These are phyloP conservation scores for Ophiostoma montium DNA, from an alignment of 2,329 filamentous ascomycete genomes.

Conservation along the genomic window DNA sequence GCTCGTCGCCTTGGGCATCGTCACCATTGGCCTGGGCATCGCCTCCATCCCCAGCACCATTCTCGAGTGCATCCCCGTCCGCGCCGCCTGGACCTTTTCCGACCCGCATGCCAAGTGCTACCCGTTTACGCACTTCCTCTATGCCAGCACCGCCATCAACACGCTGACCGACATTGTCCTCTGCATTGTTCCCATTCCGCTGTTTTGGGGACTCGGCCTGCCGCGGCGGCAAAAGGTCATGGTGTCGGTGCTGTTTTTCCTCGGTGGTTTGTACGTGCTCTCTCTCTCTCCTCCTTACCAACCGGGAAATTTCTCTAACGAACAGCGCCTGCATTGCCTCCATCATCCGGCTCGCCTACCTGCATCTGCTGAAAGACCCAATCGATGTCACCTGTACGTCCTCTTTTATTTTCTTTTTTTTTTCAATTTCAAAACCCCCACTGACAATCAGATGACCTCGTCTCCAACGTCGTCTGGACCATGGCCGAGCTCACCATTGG, in stretches of 20 bases:
- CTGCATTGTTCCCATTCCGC: constrained; percentile 18
- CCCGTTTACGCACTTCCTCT: constrained; percentile 17
- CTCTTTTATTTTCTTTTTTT: neutral
- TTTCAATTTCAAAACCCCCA: neutral
- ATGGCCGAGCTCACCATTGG: constrained; percentile 20
- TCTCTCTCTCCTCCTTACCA: too few species aligned
- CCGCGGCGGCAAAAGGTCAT: constrained; percentile 16
- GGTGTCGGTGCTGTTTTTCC: constrained; percentile 18
- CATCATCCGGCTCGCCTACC: constrained; percentile 16
- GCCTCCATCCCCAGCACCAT: constrained; percentile 17
- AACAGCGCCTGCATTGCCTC: constrained; percentile 16
- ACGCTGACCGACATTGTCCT: constrained; percentile 19
- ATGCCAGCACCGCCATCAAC: constrained; percentile 18
- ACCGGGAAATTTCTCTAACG: neutral
- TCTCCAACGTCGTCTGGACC: constrained; percentile 19
- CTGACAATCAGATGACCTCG: constrained; percentile 16
- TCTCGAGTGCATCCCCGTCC: constrained; percentile 18
- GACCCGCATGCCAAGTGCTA: constrained; percentile 15
- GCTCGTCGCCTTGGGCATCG: constrained; percentile 19
- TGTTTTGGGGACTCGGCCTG: constrained; percentile 18
- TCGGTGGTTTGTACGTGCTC: constrained; percentile 18
- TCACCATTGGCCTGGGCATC: constrained; percentile 17
- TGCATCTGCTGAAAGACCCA: constrained; percentile 14
- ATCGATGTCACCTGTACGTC: constrained; percentile 20
- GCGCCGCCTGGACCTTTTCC: constrained; percentile 18